Evolutionary conservation across 345 rosid genomes (phyloP).

Genomic region (Eucalyptus leucophloia): DNA sequence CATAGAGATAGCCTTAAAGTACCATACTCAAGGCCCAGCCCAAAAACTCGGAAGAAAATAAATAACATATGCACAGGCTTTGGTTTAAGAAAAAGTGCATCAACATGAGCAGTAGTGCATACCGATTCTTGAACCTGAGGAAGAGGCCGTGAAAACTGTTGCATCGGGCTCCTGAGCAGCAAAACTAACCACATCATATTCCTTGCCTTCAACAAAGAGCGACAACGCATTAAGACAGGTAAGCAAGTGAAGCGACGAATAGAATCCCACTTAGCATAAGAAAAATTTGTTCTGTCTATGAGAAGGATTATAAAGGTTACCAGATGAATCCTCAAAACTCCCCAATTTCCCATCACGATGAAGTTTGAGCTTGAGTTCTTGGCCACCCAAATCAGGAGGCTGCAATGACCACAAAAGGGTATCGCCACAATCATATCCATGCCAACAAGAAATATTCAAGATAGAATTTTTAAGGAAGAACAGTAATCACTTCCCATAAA

Average conservation of each 20-base stretch:
- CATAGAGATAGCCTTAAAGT: background rate
- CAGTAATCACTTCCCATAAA: background rate
- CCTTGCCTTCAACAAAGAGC: constrained; percentile 36
- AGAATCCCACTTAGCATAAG: background rate
- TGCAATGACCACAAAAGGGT: constrained; percentile 4
- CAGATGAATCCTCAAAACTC: constrained; percentile 44
- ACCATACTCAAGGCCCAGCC: background rate
- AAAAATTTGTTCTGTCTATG: background rate
- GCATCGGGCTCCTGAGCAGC: constrained; percentile 39
- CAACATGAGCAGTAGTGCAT: background rate
- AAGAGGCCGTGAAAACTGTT: constrained; percentile 39
- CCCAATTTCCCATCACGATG: constrained; percentile 37
- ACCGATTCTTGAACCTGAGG: constrained; percentile 45
- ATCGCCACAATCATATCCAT: background rate
- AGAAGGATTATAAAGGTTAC: constrained; percentile 7
- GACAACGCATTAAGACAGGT: background rate
- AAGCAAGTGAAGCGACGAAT: background rate
- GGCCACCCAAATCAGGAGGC: constrained; percentile 51
- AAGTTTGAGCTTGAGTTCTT: constrained; percentile 32
- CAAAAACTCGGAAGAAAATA: background rate
- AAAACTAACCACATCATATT: constrained; percentile 39
- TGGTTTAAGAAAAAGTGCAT: background rate
- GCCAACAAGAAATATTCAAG: background rate
- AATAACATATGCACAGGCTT: background rate
- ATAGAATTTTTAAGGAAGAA: background rate